Base-by-base conservation (phyloP, 495 filamentous ascomycete species). In the Penicillium cosmopolitanum region DNA sequence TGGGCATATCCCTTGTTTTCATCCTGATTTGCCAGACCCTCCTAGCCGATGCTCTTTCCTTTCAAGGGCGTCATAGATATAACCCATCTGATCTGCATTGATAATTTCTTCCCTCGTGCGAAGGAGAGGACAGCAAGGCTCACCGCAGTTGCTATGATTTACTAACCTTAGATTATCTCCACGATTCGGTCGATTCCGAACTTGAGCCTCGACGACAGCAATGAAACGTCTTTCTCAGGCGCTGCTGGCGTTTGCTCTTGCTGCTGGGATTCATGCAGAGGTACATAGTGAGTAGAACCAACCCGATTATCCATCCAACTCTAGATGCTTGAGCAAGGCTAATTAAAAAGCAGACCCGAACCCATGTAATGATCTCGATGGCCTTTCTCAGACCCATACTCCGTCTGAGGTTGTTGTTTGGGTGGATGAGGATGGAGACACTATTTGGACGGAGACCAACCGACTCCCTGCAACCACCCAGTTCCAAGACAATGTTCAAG, bases 371-470 rank as follows among this genome's bases (percentile, higher is more conserved):
- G 55, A 38, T 4, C 46, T 56, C 18, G 28, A 65, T 52, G 56
- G 25, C 35, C n/a, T 51, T 34, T 44, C 50, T 33, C 54, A 66
- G 23, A 25, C 52, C 38, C 33, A 64, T 51, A 78, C 67, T 43
- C 72, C 66, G 21, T 66, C 77, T 16, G 75, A 84, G 50, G 83
- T 88, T 16, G 74, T 88, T 28, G 82, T 90, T 61, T 88, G 81
- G 65, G 83, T 91, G 28, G 82, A 94, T 66, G 74, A 85, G 51
- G 58, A 84, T 53, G 87, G 89, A 54, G 76, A 84, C 8, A 77
- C 78, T 0, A 57, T 89, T 33, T 58, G 62, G 35, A 59, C 66
- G 18, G 68, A 72, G 25, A 68, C 64, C 10, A 48, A 53, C 15
- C 57, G 47, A 35, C 50, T 56, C 28, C 48, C 52, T 51, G 46